These are phyloP conservation scores for Penicillium ucsense DNA, from an alignment of 495 filamentous ascomycete species.

Conservation along the genomic window DNA sequence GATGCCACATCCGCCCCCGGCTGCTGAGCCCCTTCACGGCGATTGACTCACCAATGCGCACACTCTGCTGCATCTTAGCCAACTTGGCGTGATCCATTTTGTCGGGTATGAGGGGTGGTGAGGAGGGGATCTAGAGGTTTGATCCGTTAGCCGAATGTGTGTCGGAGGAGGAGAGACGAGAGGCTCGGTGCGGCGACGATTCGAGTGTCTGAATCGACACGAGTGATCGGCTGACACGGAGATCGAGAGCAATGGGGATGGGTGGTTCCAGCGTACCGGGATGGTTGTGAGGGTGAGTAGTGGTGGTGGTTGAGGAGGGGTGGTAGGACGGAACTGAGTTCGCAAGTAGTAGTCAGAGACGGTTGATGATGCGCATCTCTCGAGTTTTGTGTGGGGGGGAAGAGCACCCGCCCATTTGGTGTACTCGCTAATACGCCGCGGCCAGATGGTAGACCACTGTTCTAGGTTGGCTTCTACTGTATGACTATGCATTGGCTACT, in stretches of 20 bases:
- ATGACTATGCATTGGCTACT: too few species aligned
- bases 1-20: too few species aligned
- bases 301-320: constrained; percentile 5
- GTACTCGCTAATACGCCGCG: constrained; percentile 22
- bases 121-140: constrained; percentile 8
- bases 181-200: not conserved
- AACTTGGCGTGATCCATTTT: constrained; percentile 51
- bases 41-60: constrained; percentile 43
- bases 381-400: constrained; percentile 18
- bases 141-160: constrained; percentile 10
- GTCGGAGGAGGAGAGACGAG: not conserved
- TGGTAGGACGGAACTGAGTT: not conserved
- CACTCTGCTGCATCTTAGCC: constrained; percentile 46
- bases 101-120: constrained; percentile 20
- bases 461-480: too few species aligned
- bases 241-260: not conserved
- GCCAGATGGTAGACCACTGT: not conserved
- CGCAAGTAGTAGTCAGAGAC: not conserved
- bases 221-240: not conserved
- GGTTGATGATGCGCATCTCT: constrained; percentile 15
- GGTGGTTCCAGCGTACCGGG: constrained; percentile 5
- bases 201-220: not conserved
- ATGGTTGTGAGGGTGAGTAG: constrained; percentile 3
- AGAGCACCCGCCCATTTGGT: constrained; percentile 2
- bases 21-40: too few species aligned